phyloP scores from a whole-genome alignment of 768 basidiomycete species.

The Chalciporus sphaerocephalus region DNA sequence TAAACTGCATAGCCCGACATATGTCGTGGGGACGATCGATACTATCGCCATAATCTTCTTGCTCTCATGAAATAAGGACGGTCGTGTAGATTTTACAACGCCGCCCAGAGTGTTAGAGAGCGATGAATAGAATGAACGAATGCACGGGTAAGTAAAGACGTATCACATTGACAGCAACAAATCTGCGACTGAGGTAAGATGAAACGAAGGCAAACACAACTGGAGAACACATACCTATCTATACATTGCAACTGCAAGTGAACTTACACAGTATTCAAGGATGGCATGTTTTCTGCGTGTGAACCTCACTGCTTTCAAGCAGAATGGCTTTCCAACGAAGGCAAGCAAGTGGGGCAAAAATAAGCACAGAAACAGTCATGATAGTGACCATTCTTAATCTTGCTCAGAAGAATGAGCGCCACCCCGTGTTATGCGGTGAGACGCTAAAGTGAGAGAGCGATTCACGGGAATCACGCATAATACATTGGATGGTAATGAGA shows the following conservation, averaged over 20 bases:
- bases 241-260: background rate
- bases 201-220: background rate
- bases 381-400: conserved; percentile 40
- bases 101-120: conserved; percentile 98
- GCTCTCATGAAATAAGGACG: conserved; percentile 98
- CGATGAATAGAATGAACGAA: conserved; percentile 26
- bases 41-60: conserved; percentile 41
- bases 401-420: conserved; percentile 86
- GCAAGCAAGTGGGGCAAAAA: conserved; percentile 40
- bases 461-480: conserved; percentile 9
- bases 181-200: background rate
- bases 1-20: conserved; percentile 31
- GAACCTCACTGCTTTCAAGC: conserved; percentile 42
- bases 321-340: conserved; percentile 22
- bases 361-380: conserved; percentile 31
- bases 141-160: background rate
- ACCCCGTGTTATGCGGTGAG: conserved; percentile 59
- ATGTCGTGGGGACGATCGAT: conserved; percentile 32
- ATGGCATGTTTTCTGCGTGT: conserved; percentile 44
- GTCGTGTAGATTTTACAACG: conserved; percentile 63
- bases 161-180: conserved; percentile 4
- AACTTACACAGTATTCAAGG: background rate
- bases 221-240: conserved; percentile 15
- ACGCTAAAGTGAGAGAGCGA: conserved; percentile 86
- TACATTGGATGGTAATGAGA: conserved; percentile 18